phyloP scores from a whole-genome alignment of 129 eudicot species.

The Centella asiatica region DNA sequence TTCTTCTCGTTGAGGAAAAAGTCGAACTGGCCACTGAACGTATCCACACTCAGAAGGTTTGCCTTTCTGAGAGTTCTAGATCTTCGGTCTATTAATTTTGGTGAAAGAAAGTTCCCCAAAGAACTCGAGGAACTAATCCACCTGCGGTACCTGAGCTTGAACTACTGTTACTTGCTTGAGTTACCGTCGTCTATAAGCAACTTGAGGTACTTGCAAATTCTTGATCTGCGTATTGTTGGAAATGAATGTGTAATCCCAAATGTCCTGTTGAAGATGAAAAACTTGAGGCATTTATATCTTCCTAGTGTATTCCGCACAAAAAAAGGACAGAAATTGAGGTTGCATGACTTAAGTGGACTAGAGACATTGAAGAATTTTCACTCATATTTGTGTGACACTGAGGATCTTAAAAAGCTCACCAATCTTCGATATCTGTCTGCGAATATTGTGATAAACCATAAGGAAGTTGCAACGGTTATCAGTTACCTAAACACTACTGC shows the following conservation, averaged over 20 bases:
- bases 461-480: not conserved
- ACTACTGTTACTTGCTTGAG: not conserved
- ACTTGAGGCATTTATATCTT: slow-evolving; percentile 16
- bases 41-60: not conserved
- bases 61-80: slow-evolving; percentile 10
- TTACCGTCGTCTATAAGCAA: not conserved
- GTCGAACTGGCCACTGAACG: not conserved
- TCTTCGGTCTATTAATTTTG: not conserved
- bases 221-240: not conserved
- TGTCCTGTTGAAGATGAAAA: slow-evolving; percentile 11
- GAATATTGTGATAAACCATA: not conserved
- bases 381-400: not conserved
- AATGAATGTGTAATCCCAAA: not conserved
- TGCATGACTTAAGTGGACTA: not conserved
- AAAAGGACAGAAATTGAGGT: not conserved
- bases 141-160: slow-evolving; percentile 1
- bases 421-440: not conserved
- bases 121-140: slow-evolving; percentile 6
- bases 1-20: not conserved
- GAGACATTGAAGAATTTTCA: not conserved
- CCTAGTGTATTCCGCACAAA: not conserved
- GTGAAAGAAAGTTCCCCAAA: not conserved
- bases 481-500: no score
- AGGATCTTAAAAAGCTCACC: not conserved
- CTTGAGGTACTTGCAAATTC: not conserved